Evolutionary conservation across 2,329 filamentous ascomycete species (phyloP).

Genomic region (Calycina herbarum): DNA sequence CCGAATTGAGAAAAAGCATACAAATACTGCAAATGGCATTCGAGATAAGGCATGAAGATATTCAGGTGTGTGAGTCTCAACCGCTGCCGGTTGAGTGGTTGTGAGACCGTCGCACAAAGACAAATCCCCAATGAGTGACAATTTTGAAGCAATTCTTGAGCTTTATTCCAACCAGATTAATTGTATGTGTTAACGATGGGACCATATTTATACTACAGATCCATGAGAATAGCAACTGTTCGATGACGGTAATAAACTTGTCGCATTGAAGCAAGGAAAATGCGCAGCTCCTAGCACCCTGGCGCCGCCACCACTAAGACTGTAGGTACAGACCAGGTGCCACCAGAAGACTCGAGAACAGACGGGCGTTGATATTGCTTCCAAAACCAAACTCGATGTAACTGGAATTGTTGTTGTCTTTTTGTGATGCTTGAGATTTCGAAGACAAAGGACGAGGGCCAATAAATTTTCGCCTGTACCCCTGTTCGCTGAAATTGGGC

Average conservation of each 20-base stretch:
- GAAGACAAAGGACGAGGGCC: not conserved
- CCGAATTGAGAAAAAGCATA: not conserved
- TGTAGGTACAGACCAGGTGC: too few relatives aligned
- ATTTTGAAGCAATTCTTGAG: too few relatives aligned
- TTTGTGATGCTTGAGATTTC: not conserved
- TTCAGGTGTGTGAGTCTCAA: not conserved
- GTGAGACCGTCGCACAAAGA: not conserved
- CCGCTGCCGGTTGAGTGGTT: not conserved
- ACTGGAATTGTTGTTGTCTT: not conserved
- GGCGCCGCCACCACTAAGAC: too few relatives aligned
- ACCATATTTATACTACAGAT: too few relatives aligned
- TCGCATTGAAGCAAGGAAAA: too few relatives aligned
- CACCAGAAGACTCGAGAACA: not conserved
- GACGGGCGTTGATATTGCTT: not conserved
- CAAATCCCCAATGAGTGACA: too few relatives aligned
- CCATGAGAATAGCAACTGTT: too few relatives aligned
- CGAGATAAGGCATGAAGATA: not conserved
- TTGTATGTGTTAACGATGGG: too few relatives aligned
- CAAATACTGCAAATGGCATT: not conserved
- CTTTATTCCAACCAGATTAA: too few relatives aligned
- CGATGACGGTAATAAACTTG: too few relatives aligned
- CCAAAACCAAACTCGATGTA: not conserved
- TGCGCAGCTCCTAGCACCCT: too few relatives aligned
- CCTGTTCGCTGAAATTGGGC: not conserved
- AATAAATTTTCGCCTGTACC: conserved; percentile 1